phyloP scores from a whole-genome alignment of 2,329 filamentous ascomycete species.

The Sarocladiaceae sp. region DNA sequence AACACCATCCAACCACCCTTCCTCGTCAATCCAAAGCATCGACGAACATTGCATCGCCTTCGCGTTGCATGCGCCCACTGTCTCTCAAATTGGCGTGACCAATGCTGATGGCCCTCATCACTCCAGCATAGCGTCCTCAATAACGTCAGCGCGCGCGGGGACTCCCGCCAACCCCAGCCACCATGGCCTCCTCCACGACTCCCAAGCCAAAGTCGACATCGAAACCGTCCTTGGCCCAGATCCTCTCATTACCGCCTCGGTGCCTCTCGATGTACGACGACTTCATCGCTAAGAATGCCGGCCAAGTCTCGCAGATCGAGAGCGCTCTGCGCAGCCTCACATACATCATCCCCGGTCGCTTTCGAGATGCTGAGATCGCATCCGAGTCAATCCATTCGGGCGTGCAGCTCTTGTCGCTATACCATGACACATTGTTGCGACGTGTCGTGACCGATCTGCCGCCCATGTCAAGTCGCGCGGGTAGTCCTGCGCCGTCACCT shows the following conservation, averaged over 20 bases:
- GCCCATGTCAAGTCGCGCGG: constrained; percentile 22
- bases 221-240: constrained; percentile 23
- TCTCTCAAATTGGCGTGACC: too few relatives aligned
- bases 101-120: too few relatives aligned
- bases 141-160: not conserved
- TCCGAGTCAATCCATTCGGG: constrained; percentile 88
- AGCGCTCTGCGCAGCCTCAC: constrained; percentile 87
- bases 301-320: constrained; percentile 92
- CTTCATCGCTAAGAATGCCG: constrained; percentile 92
- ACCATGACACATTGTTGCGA: constrained; percentile 84
- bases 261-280: constrained; percentile 74
- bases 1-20: not conserved
- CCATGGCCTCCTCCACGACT: constrained; percentile 18
- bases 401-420: constrained; percentile 85
- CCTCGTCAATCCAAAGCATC: too few relatives aligned
- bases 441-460: constrained; percentile 56
- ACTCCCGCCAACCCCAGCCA: not conserved
- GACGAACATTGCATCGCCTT: not conserved
- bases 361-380: constrained; percentile 88
- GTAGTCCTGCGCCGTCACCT: not conserved
- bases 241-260: constrained; percentile 56
- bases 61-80: not conserved
- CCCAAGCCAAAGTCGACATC: constrained; percentile 14
- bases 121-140: constrained; percentile 6
- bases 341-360: constrained; percentile 92